Conservation (phyloP, 225 moss, liverwort and hornwort genomes). For the Polytrichum commune region DNA sequence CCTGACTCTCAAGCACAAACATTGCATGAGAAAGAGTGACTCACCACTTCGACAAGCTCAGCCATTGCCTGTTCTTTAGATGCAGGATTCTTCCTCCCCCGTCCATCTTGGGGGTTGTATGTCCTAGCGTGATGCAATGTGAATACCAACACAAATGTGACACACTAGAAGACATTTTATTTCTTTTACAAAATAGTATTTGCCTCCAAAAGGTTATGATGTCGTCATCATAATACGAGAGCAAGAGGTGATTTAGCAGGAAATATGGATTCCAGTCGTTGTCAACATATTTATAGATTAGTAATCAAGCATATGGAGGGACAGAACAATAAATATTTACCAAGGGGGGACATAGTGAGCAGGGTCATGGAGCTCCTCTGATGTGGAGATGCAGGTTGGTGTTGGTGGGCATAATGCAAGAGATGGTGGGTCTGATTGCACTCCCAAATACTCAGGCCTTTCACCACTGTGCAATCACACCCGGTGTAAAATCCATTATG, state of each 20-base stretch:
- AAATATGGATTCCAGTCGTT: too few species aligned
- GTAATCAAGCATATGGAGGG: too few species aligned
- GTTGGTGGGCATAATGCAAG: slow-evolving; percentile 73
- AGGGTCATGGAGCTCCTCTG: slow-evolving; percentile 85
- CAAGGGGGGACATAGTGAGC: slow-evolving; percentile 83
- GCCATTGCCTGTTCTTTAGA: slow-evolving; percentile 86
- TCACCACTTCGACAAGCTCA: slow-evolving; percentile 80
- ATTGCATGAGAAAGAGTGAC: not conserved
- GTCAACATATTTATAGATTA: too few species aligned
- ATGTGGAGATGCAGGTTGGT: slow-evolving; percentile 85
- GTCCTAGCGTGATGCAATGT: slow-evolving; percentile 45
- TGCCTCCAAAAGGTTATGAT: too few species aligned
- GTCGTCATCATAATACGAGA: too few species aligned
- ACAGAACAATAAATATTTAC: slow-evolving; percentile 22
- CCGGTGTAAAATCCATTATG: not conserved
- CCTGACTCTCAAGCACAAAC: too few species aligned
- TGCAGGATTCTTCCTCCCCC: slow-evolving; percentile 81
- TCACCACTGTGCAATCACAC: slow-evolving; percentile 43
- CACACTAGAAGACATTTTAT: too few species aligned
- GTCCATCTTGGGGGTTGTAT: slow-evolving; percentile 84
- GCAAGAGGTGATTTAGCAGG: too few species aligned
- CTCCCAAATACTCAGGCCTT: slow-evolving; percentile 83
- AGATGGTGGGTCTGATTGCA: slow-evolving; percentile 73
- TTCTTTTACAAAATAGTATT: too few species aligned
- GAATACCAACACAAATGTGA: too few species aligned